phyloP scores from a whole-genome alignment of 73 alveolate species.

The Effrenium voratum region DNA sequence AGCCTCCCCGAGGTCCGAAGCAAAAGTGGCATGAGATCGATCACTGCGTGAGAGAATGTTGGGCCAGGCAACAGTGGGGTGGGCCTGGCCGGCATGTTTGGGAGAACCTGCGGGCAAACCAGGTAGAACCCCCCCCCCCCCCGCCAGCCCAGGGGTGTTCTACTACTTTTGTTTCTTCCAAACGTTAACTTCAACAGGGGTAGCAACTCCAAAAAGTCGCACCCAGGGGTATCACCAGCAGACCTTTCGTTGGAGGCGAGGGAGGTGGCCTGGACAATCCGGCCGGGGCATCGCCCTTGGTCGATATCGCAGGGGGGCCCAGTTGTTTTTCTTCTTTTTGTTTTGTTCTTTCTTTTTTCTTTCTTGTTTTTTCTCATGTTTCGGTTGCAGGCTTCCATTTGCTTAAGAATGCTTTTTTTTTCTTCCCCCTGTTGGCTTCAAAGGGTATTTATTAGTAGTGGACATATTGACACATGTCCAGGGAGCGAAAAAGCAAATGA shows the following conservation, averaged over 20 bases:
- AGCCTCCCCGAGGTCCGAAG: conserved; percentile 30
- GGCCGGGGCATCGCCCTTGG: conserved; percentile 1
- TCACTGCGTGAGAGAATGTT: background rate
- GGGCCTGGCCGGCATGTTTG: background rate
- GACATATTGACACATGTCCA: no score
- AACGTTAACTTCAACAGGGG: no score
- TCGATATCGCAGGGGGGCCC: background rate
- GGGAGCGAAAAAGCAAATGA: no score
- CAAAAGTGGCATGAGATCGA: background rate
- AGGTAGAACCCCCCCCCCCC: no score
- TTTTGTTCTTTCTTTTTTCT: background rate
- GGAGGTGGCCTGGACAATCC: conserved; percentile 37
- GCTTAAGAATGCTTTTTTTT: no score
- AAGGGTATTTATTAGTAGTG: no score
- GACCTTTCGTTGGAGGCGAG: background rate
- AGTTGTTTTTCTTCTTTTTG: background rate
- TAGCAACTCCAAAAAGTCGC: no score
- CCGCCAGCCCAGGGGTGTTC: no score
- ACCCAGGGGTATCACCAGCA: background rate
- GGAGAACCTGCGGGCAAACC: no score
- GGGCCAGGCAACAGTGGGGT: conserved; percentile 14
- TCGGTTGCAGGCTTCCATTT: background rate
- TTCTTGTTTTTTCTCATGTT: no score
- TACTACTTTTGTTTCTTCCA: background rate
- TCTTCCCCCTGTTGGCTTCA: no score